Conservation (phyloP, 1,139 yeast genomes). For the Suhomyces chickasaworum region DNA sequence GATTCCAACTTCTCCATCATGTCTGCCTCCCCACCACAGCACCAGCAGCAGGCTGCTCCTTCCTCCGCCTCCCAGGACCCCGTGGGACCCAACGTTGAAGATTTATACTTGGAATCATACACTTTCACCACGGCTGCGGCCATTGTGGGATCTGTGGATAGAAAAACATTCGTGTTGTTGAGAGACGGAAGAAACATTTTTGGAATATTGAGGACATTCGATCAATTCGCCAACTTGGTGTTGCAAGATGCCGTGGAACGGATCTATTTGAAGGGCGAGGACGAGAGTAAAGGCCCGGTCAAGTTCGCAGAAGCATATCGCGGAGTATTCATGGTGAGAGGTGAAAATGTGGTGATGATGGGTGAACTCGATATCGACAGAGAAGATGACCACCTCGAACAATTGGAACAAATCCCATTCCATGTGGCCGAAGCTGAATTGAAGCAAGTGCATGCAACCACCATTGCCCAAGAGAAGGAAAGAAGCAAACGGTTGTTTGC, state of each 20-base stretch:
- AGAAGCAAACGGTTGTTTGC: conserved; percentile 52
- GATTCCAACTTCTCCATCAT: conserved; percentile 4
- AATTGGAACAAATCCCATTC: conserved; percentile 60
- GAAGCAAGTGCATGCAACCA: conserved; percentile 38
- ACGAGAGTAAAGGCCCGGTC: conserved; percentile 30
- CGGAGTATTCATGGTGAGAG: conserved; percentile 89
- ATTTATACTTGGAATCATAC: conserved; percentile 64
- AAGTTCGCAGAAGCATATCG: conserved; percentile 73
- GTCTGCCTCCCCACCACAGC: conserved; percentile 13
- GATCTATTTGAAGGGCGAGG: conserved; percentile 55
- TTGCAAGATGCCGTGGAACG: conserved; percentile 90
- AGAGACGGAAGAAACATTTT: conserved; percentile 89
- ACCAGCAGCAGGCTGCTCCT: conserved; percentile 13
- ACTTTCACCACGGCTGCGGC: conserved; percentile 98
- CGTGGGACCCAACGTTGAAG: conserved; percentile 44
- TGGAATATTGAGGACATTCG: conserved; percentile 93
- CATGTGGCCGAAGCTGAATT: conserved; percentile 57
- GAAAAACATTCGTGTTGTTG: conserved; percentile 79
- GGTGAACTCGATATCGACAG: conserved; percentile 92
- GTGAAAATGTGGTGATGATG: conserved; percentile 94
- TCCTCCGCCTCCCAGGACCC: conserved; percentile 19
- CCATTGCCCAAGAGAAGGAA: conserved; percentile 46
- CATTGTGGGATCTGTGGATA: conserved; percentile 88
- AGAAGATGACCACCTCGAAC: conserved; percentile 71
- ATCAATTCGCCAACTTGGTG: conserved; percentile 91